A percentile compares a stretch with the other conserved stretches of the same genome.
Evolutionary conservation across 306 rosid genomes (phyloP).

Genomic region (Begonia loranthoides): DNA sequence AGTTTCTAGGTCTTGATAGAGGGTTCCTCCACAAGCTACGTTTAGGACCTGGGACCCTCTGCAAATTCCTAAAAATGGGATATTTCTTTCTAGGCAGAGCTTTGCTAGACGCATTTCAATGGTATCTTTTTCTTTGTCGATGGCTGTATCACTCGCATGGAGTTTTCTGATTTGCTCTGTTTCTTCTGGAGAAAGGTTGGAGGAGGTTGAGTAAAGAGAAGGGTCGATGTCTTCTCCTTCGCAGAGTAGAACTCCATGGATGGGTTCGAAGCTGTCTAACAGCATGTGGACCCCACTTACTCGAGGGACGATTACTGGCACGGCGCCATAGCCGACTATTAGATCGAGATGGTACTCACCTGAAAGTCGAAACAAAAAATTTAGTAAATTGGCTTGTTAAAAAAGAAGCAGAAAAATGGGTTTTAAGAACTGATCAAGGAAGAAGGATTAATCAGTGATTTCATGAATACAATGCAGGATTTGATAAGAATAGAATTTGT

Average conservation of each 20-base stretch:
- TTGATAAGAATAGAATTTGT: no score
- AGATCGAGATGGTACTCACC: constrained; percentile 97
- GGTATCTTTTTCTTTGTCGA: constrained; percentile 77
- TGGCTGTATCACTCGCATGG: constrained; percentile 71
- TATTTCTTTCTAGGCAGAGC: constrained; percentile 87
- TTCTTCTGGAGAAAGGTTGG: constrained; percentile 49
- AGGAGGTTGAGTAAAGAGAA: constrained; percentile 39
- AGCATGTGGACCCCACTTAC: constrained; percentile 73
- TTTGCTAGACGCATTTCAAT: constrained; percentile 71
- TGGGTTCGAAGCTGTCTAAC: constrained; percentile 80
- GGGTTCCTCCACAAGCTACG: constrained; percentile 87
- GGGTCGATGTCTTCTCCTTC: constrained; percentile 99
- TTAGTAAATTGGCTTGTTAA: no score
- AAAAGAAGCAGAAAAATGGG: no score
- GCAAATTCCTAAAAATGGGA: constrained; percentile 84
- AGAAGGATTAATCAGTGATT: no score
- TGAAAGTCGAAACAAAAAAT: constrained; percentile 6
- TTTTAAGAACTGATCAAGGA: no score
- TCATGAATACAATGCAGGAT: no score
- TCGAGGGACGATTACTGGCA: constrained; percentile 81
- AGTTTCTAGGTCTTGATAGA: constrained; percentile 59
- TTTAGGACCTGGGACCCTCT: constrained; percentile 79
- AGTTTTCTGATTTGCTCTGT: constrained; percentile 55
- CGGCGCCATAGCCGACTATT: constrained; percentile 70
- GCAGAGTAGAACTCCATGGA: constrained; percentile 91